Base-by-base conservation (phyloP, 441 rosid genomes). In the Pelargonium citronellum region DNA sequence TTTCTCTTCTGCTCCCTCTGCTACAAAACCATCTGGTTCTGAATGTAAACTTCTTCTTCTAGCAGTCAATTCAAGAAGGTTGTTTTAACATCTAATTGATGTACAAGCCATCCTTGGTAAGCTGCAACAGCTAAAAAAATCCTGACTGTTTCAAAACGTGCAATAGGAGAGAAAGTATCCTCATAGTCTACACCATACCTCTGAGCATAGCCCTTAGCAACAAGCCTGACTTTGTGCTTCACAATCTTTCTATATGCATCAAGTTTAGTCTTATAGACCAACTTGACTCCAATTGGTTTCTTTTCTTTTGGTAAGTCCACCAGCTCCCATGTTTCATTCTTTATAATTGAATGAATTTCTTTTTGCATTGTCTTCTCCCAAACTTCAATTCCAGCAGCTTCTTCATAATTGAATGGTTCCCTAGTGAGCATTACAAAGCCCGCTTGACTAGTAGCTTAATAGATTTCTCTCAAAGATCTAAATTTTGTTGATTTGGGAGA, bases 151-250 rank as follows among this genome's bases (percentile, higher is more conserved):
- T n/a, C n/a, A n/a, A n/a, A n/a, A n/a, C n/a, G n/a, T n/a, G n/a
- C n/a, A n/a, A n/a, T n/a, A n/a, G 30, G 68, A 7, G 60, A 22
- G 11, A 47, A 64, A 0, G 44, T 64, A 11, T 62, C 53, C 7
- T 66, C 8, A 12, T 13, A 60, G 7, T 70, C 67, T 0, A 70
- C 58, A 2, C 73, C 73, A 61, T 7, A 37, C 5, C 15, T 16
- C 19, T 70, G 67, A 61, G 67, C 60, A 46, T 70, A 70, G 0
- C 73, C 73, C 17, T 60, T 70, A 17, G 41, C 73, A 4, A 70
- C 73, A 0, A 70, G 16, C 39, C 73, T 16, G 1, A 67, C 73
- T 16, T 61, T 70, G 44, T 60, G 39, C 30, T 70, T 70, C 17
- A 41, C 19, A 30, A 62, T 41, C 0, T 55, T 58, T n/a, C 41